These are phyloP conservation scores for Thoreauomyces humboldtii DNA, from an alignment of 192 early-diverging fungal genomes.

Conservation along the genomic window DNA sequence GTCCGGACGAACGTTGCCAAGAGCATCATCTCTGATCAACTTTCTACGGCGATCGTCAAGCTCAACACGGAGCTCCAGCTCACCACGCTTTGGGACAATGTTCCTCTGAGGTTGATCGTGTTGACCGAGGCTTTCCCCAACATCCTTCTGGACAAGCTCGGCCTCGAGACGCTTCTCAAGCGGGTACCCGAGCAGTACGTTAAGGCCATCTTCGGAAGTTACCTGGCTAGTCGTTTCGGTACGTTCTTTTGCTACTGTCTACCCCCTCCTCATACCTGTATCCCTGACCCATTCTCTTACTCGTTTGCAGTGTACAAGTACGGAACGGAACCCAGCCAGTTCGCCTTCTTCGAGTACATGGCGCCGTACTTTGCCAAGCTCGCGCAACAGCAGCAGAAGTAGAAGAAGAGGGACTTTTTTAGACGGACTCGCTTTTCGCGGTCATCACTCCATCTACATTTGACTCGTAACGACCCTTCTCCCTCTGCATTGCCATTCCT, in stretches of 20 bases:
- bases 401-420: neutral
- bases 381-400: constrained; percentile 1
- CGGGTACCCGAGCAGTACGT: constrained; percentile 93
- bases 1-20: constrained; percentile 73
- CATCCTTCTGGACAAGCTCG: constrained; percentile 83
- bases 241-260: neutral
- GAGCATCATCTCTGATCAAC: constrained; percentile 84
- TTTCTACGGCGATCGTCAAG: constrained; percentile 90
- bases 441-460: too few species aligned
- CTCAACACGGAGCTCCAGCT: constrained; percentile 90
- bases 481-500: too few species aligned
- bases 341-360: constrained; percentile 99
- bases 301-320: constrained; percentile 81
- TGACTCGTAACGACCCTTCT: too few species aligned
- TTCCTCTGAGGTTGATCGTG: constrained; percentile 74
- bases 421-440: neutral
- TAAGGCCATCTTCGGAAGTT: constrained; percentile 96
- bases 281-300: neutral
- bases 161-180: constrained; percentile 82
- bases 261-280: too few species aligned
- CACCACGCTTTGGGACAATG: constrained; percentile 92
- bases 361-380: constrained; percentile 62
- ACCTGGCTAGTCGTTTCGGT: constrained; percentile 86
- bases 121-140: constrained; percentile 91
- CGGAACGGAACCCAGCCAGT: constrained; percentile 88